These are phyloP conservation scores for Scheffersomyces stipitis DNA, from an alignment of 805 yeast genomes.

Conservation along the genomic window DNA sequence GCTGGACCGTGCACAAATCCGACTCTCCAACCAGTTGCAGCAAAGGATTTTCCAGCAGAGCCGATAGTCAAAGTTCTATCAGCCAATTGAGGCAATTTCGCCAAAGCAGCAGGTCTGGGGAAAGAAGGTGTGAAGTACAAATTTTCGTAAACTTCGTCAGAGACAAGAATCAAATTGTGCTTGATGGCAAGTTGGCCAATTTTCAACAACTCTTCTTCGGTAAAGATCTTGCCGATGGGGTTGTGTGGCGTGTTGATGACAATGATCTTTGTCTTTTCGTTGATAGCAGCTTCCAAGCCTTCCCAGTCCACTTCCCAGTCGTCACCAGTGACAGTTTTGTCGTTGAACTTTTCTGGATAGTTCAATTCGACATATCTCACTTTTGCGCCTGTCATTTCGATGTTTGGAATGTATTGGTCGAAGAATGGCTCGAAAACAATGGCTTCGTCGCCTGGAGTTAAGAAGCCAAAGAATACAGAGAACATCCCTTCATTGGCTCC, in stretches of 20 bases:
- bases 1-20: slow-evolving; percentile 93
- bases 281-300: slow-evolving; percentile 70
- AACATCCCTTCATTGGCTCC: slow-evolving; percentile 98
- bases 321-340: slow-evolving; percentile 66
- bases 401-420: slow-evolving; percentile 93
- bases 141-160: slow-evolving; percentile 96
- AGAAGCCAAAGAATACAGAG: slow-evolving; percentile 78
- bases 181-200: slow-evolving; percentile 85
- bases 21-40: slow-evolving; percentile 99
- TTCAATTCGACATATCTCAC: slow-evolving; percentile 83
- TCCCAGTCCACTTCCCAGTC: slow-evolving; percentile 88
- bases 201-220: slow-evolving; percentile 65
- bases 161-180: slow-evolving; percentile 75
- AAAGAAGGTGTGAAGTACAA: slow-evolving; percentile 68
- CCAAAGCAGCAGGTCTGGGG: slow-evolving; percentile 79
- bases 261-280: slow-evolving; percentile 76
- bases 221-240: slow-evolving; percentile 90
- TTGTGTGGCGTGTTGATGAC: slow-evolving; percentile 94
- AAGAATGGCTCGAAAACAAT: slow-evolving; percentile 96
- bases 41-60: slow-evolving; percentile 96
- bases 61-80: slow-evolving; percentile 87
- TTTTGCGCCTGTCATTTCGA: slow-evolving; percentile 91
- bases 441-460: slow-evolving; percentile 89
- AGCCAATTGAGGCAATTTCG: slow-evolving; percentile 65
- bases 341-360: slow-evolving; percentile 72